Evolutionary conservation across 306 rosid genomes (phyloP).

Genomic region (Glycyrrhiza uralensis): DNA sequence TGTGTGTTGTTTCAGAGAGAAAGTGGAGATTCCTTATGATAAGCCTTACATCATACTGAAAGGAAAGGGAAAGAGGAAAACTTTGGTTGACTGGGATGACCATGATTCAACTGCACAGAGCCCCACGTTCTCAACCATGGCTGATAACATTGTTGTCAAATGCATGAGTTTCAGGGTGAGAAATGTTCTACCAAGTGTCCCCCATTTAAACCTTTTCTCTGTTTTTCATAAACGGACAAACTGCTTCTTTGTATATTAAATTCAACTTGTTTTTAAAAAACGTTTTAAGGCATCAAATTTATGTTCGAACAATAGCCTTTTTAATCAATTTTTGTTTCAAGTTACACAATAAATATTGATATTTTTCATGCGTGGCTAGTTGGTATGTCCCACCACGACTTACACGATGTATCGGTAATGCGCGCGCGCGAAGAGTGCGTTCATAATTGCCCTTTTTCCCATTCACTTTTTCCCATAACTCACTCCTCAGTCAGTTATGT

Average conservation of each 20-base stretch:
- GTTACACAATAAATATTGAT: too few relatives aligned
- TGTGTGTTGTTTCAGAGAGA: constrained; percentile 48
- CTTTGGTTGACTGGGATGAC: constrained; percentile 68
- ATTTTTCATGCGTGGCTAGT: too few relatives aligned
- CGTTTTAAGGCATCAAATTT: too few relatives aligned
- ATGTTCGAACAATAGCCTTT: too few relatives aligned
- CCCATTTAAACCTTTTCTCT: background rate
- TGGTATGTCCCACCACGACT: background rate
- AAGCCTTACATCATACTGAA: constrained; percentile 68
- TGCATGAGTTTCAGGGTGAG: constrained; percentile 62
- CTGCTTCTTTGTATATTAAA: too few relatives aligned
- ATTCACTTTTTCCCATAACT: too few relatives aligned
- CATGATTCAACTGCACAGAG: constrained; percentile 44
- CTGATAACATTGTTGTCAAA: constrained; percentile 59
- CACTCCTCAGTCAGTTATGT: too few relatives aligned
- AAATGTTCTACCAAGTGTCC: background rate
- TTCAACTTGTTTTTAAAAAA: too few relatives aligned
- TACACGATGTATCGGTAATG: too few relatives aligned
- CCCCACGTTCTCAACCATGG: constrained; percentile 62
- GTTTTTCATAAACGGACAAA: too few relatives aligned
- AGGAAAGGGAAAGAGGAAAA: constrained; percentile 56
- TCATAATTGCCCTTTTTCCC: background rate
- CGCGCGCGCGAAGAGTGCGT: background rate
- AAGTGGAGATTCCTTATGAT: constrained; percentile 50
- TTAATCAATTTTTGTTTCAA: too few relatives aligned